Evolutionary conservation across 2,329 filamentous ascomycete genomes (phyloP), one percentile per base, ranked within the genome.

Genomic region (Seiridium unicorne): DNA sequence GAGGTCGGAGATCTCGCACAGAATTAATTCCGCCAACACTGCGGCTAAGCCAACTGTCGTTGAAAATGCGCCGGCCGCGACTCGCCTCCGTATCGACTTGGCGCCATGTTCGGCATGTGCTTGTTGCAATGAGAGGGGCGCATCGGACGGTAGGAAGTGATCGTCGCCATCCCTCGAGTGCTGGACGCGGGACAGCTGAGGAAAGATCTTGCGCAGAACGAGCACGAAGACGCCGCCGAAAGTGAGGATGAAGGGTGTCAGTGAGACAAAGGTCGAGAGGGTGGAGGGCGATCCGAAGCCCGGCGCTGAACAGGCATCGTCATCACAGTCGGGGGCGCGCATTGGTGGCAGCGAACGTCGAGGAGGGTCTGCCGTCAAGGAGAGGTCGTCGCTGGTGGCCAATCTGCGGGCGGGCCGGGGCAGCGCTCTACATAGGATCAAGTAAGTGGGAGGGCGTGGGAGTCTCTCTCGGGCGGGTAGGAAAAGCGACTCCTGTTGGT

Each of bases 1-100:
- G 4, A 89, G 81, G 68, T 92, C 91, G 34, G 90, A 87, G 48
- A 96, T 91, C 74, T 96, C 92, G 67, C 91, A 92, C 7, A 96
- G 82, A 51, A 96, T 90, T 65, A 96, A 77, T 74, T 93, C 89
- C 3, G 88, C 91, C 51, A 96, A 79, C 1, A 94, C 90, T 44
- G 89, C 84, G 5, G 92, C 89, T 7, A 96, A 81, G 1, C 87
- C 91, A 42, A 95, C 85, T 8, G 91, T 96, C 1, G 86, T 83
- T 5, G 90, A 88, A 73, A 96, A 96, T 1, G 90, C 87, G 60
- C 83, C 76, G 11, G 86, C 88, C 2, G 87, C 83, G 10, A 83
- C 71, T 32, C 80, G 76, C 46, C 83, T 75, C 54, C 81, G 75
- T 62, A 79, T 69, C 46, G 79, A 84, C 69, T 83, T 84, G 35